phyloP scores from a whole-genome alignment of 768 basidiomycete genomes.

The Pleurotus platypus region DNA sequence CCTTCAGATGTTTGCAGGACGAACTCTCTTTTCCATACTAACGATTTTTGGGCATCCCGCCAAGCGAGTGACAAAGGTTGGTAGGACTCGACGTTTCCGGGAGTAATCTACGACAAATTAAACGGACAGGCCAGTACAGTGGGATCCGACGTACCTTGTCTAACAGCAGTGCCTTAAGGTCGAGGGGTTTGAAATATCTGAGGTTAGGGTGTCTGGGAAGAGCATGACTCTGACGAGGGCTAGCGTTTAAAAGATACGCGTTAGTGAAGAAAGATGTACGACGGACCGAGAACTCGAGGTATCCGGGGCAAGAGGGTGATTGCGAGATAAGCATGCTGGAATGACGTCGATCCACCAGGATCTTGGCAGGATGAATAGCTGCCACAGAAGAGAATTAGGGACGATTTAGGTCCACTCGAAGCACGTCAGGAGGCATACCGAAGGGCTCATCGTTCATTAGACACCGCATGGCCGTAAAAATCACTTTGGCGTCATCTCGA shows the following conservation, averaged over 20 bases:
- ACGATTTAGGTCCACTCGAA: not conserved
- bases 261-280: not conserved
- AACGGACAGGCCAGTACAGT: not conserved
- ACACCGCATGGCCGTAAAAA: not conserved
- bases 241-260: not conserved
- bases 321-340: conserved; percentile 1
- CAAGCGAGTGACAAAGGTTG: not conserved
- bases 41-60: not conserved
- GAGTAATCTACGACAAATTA: not conserved
- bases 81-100: not conserved
- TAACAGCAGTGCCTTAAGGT: not conserved
- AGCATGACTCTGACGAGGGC: not conserved
- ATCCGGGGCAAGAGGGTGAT: not conserved
- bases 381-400: not conserved
- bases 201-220: conserved; percentile 1
- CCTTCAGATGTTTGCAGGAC: not conserved
- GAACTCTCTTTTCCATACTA: conserved; percentile 1
- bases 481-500: not conserved
- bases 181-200: conserved; percentile 1
- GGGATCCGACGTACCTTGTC: not conserved
- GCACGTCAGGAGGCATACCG: not conserved
- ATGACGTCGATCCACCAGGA: conserved; percentile 1
- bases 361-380: conserved; percentile 1
- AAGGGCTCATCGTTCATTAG: conserved; percentile 2
- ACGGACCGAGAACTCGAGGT: conserved; percentile 3